A percentile compares a stretch with the other conserved stretches of the same genome.
These are phyloP conservation scores for Emericellopsis cladophorae DNA, from an alignment of 2,329 filamentous ascomycete species.

Conservation along the genomic window DNA sequence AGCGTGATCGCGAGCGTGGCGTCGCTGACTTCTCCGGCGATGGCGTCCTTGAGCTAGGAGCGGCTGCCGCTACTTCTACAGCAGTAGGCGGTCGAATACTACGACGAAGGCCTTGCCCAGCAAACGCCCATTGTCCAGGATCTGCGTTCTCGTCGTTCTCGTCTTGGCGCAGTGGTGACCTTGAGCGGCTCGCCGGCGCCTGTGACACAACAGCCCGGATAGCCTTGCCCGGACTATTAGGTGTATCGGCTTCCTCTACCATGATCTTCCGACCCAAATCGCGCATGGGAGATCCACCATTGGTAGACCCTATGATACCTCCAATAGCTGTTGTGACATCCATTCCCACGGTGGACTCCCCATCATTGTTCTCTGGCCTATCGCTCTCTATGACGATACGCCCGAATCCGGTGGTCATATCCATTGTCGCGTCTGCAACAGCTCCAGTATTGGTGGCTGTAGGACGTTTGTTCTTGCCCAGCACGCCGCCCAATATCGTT, in stretches of 20 bases:
- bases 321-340: constrained; percentile 55
- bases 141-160: constrained; percentile 27
- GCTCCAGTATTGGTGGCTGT: constrained; percentile 9
- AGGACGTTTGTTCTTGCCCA: constrained; percentile 19
- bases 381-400: constrained; percentile 31
- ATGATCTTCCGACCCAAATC: constrained; percentile 39
- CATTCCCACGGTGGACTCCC: constrained; percentile 43
- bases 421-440: constrained; percentile 28
- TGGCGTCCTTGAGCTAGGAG: constrained; percentile 10
- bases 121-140: constrained; percentile 40
- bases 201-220: constrained; percentile 11
- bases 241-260: constrained; percentile 42
- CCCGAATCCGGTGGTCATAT: constrained; percentile 48
- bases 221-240: constrained; percentile 29
- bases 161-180: background rate
- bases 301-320: constrained; percentile 36
- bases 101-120: constrained; percentile 32
- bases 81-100: constrained; percentile 26
- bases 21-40: constrained; percentile 6
- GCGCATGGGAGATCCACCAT: constrained; percentile 14
- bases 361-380: constrained; percentile 10
- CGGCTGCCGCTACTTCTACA: constrained; percentile 21
- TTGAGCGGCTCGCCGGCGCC: constrained; percentile 12
- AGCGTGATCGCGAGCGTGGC: background rate
- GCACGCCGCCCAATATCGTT: constrained; percentile 46